A percentile compares a stretch with the other conserved stretches of the same genome.
These are phyloP conservation scores for Pleurotus tuoliensis DNA, from an alignment of 768 basidiomycete species.

Conservation along the genomic window DNA sequence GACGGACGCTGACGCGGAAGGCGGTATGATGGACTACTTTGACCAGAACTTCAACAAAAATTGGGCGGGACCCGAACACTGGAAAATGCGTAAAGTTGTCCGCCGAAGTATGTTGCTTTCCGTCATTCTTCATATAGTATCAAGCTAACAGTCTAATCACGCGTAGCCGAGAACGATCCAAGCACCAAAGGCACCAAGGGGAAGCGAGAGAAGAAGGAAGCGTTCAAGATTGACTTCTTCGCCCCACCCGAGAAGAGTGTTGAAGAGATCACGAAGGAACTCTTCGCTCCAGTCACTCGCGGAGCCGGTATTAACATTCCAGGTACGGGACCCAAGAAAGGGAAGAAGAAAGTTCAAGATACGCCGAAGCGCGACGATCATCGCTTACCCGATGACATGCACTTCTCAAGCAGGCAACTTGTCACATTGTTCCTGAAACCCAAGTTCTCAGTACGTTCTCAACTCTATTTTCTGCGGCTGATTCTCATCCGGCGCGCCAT, in stretches of 20 bases:
- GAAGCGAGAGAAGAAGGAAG: constrained; percentile 70
- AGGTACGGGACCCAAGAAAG: constrained; percentile 41
- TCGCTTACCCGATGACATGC: constrained; percentile 93
- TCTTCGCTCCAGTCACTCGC: constrained; percentile 76
- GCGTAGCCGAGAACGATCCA: constrained; percentile 31
- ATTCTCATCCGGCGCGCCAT: background rate
- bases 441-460: constrained; percentile 74
- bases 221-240: constrained; percentile 79
- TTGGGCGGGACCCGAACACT: constrained; percentile 99
- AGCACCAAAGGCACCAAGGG: constrained; percentile 48
- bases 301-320: constrained; percentile 68
- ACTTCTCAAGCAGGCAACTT: constrained; percentile 88
- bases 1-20: constrained; percentile 56
- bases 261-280: constrained; percentile 60
- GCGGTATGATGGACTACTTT: constrained; percentile 80
- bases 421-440: constrained; percentile 95
- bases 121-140: constrained; percentile 1
- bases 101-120: constrained; percentile 51
- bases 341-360: constrained; percentile 49
- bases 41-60: constrained; percentile 85
- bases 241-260: constrained; percentile 54
- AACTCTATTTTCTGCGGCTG: constrained; percentile 2
- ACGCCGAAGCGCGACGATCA: constrained; percentile 68
- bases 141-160: constrained; percentile 9
- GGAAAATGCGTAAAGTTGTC: constrained; percentile 86